Evolutionary conservation across 805 yeast genomes (phyloP).

Genomic region (Cyberlindnera nakhonratchasimensis): DNA sequence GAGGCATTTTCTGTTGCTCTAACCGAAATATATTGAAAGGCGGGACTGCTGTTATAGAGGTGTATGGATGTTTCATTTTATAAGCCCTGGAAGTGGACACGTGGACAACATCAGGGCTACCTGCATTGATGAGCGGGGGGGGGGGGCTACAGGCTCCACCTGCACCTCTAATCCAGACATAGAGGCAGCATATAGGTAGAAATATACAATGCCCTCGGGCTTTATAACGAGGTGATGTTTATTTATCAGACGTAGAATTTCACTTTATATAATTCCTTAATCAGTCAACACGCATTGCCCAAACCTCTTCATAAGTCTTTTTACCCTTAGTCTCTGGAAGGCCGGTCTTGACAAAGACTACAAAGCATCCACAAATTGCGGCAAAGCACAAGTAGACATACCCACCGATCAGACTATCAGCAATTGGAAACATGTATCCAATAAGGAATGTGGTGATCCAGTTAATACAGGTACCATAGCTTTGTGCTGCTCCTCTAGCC

Average conservation of each 20-base stretch:
- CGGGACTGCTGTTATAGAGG: not conserved
- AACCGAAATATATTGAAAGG: not conserved
- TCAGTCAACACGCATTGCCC: conserved; percentile 40
- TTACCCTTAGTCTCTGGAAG: conserved; percentile 81
- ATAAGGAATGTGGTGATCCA: conserved; percentile 87
- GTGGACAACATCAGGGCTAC: not conserved
- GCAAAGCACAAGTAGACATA: conserved; percentile 75
- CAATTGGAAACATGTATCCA: conserved; percentile 76
- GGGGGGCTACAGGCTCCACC: too few relatives aligned
- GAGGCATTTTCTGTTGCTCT: not conserved
- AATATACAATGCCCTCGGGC: not conserved
- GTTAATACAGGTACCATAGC: conserved; percentile 87
- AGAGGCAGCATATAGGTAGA: not conserved
- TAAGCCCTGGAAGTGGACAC: conserved; percentile 1
- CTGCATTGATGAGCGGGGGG: not conserved
- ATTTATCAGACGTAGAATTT: not conserved
- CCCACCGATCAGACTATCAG: conserved; percentile 67
- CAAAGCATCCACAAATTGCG: conserved; percentile 47
- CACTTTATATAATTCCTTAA: not conserved
- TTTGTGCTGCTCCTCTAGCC: conserved; percentile 84
- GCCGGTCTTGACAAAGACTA: conserved; percentile 40
- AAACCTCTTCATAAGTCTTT: conserved; percentile 59
- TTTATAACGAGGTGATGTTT: not conserved
- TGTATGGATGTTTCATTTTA: conserved; percentile 5
- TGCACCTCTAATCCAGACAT: too few relatives aligned